A percentile compares a stretch with the other conserved stretches of the same genome.
These are phyloP conservation scores for Sphagnum tenellum DNA, from an alignment of 225 moss, liverwort and hornwort genomes.

Conservation along the genomic window DNA sequence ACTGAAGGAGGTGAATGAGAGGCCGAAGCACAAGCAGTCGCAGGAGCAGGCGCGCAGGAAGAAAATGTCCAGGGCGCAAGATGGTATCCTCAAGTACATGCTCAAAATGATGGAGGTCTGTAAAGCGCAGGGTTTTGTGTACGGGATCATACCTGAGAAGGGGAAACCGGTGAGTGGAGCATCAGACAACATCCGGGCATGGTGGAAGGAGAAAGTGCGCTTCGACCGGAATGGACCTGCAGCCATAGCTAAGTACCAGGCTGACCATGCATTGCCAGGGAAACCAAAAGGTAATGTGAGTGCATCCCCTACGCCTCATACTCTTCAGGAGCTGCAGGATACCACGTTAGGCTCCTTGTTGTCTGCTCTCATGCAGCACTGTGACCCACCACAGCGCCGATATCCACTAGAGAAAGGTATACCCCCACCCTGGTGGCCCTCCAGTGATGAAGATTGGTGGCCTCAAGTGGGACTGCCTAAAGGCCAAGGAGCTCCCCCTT, in stretches of 20 bases:
- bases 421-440: constrained; percentile 95
- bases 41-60: constrained; percentile 88
- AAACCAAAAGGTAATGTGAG: constrained; percentile 64
- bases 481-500: constrained; percentile 81
- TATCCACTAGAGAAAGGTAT: constrained; percentile 81
- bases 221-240: constrained; percentile 95
- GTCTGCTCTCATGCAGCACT: constrained; percentile 96
- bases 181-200: constrained; percentile 90
- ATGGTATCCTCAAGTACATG: constrained; percentile 98
- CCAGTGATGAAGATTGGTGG: constrained; percentile 96
- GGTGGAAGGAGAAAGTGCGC: constrained; percentile 99
- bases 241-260: constrained; percentile 88
- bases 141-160: constrained; percentile 96
- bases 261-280: constrained; percentile 66
- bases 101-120: constrained; percentile 99
- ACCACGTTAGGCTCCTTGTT: constrained; percentile 89
- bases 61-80: constrained; percentile 97
- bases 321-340: constrained; percentile 94
- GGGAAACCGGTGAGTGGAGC: constrained; percentile 97
- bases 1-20: constrained; percentile 42
- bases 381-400: constrained; percentile 90
- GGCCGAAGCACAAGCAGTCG: constrained; percentile 78
- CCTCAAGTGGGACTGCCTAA: constrained; percentile 81
- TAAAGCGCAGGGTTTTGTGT: constrained; percentile 94
- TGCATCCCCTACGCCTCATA: constrained; percentile 73